Evolutionary conservation across 257 asterid species (phyloP), one percentile per base, ranked within the genome.

Genomic region (Scutellaria minor): DNA sequence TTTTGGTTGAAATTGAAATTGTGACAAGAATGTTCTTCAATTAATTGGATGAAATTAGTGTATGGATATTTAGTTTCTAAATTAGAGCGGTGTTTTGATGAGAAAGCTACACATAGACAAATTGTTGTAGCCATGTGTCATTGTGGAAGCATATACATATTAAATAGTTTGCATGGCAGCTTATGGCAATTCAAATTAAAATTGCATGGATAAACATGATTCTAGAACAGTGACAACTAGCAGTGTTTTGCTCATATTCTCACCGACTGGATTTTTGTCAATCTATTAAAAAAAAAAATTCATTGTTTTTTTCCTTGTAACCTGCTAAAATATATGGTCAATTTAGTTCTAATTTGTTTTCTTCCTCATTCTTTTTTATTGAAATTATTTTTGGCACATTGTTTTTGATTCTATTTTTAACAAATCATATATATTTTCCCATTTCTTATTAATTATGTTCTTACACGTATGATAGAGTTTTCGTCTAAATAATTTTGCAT

Each of bases 81-180:
- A 6, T 13, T 20, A 12, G 51, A 39, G 24, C 13, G 7, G 12
- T 55, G 71, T 51, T 6, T 24, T 10, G 67, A 0, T 18, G 73
- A 54, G 64, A 9, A 11, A 55, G 41, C 58, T 68, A 80, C 83
- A 76, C 75, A 76, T 70, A 60, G 62, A 18, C 78, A 57, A 42
- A 58, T 58, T 62, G 74, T 18, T 47, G 66, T 14, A 46, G 81
- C 71, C 87, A 79, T 63, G 83, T 81, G 86, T 83, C 84, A 24
- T 1, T 18, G 55, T 37, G 66, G 75, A 74, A 46, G 47, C 7
- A 11, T 73, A 31, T n/a, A 14, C 7, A 6, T n/a, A 14, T 35
- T 47, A 2, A 18, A 54, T 9, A 56, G 53, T 57, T 65, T 75
- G 78, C 74, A 74, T 79, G 76, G 76, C 68, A 24, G 12, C 10